Conservation (phyloP, 2,329 filamentous ascomycete genomes). For the Nemania serpens region DNA sequence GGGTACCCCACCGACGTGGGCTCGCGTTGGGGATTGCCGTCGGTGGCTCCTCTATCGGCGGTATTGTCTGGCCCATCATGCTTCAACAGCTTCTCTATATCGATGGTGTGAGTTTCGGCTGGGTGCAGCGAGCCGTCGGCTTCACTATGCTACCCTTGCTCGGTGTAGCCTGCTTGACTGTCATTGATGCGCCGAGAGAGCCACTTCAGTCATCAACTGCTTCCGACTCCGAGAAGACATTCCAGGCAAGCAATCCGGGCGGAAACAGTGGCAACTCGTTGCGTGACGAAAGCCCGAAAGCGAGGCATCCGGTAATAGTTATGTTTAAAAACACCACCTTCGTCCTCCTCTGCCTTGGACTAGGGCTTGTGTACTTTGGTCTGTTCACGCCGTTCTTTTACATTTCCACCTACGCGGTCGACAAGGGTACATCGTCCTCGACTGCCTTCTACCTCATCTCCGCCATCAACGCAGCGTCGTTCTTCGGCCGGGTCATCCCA, state of each 20-base stretch:
- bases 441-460: slow-evolving; percentile 46
- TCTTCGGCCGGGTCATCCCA: slow-evolving; percentile 44
- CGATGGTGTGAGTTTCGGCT: slow-evolving; percentile 38
- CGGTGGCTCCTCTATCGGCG: slow-evolving; percentile 42
- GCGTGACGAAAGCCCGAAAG: slow-evolving; percentile 5
- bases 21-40: slow-evolving; percentile 25
- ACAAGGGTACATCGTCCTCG: slow-evolving; percentile 37
- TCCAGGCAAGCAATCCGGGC: slow-evolving; percentile 7
- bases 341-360: slow-evolving; percentile 38
- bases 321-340: slow-evolving; percentile 32
- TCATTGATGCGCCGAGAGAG: slow-evolving; percentile 23
- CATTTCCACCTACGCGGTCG: slow-evolving; percentile 34
- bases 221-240: slow-evolving; percentile 1
- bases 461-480: slow-evolving; percentile 44
- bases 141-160: slow-evolving; percentile 48
- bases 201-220: background rate
- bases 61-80: slow-evolving; percentile 43
- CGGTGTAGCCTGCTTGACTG: slow-evolving; percentile 36
- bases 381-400: slow-evolving; percentile 48
- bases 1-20: slow-evolving; percentile 34
- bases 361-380: slow-evolving; percentile 45
- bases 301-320: slow-evolving; percentile 10
- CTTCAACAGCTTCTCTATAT: slow-evolving; percentile 37
- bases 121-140: slow-evolving; percentile 41
- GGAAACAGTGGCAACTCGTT: background rate